Percentiles rank a stretch among this genome's conserved stretches.
These are phyloP conservation scores for Tylopilus sp. DNA, from an alignment of 768 basidiomycete genomes.

Conservation along the genomic window DNA sequence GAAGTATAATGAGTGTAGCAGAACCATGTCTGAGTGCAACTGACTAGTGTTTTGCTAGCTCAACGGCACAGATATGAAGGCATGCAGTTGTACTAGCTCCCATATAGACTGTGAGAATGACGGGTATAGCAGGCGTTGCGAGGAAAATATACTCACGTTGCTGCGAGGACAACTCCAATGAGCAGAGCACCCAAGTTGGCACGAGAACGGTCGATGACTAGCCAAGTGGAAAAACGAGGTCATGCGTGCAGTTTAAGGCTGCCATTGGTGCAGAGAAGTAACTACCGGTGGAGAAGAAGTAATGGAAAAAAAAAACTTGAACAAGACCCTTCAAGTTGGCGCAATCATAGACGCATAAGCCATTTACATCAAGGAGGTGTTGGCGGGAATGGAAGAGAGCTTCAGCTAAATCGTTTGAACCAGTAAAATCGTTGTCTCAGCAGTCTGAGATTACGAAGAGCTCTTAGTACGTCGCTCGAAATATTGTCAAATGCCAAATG, in stretches of 20 bases:
- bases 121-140: neutral
- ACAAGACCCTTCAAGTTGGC: neutral
- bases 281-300: neutral
- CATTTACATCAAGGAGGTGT: neutral
- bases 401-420: too few relatives aligned
- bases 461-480: neutral
- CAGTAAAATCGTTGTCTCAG: too few relatives aligned
- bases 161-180: conserved; percentile 30
- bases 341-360: neutral
- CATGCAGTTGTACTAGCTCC: conserved; percentile 36
- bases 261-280: conserved; percentile 5
- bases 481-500: neutral
- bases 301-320: neutral
- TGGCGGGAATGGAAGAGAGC: too few relatives aligned
- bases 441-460: neutral
- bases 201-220: neutral
- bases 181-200: too few relatives aligned
- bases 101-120: conserved; percentile 32
- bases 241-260: conserved; percentile 34
- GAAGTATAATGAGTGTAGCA: conserved; percentile 49
- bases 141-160: conserved; percentile 35
- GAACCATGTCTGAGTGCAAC: conserved; percentile 52
- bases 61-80: neutral
- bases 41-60: conserved; percentile 37
- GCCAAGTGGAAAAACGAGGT: neutral